phyloP scores from a whole-genome alignment of 106 monocot genomes.

The Hemerocallis citrina region DNA sequence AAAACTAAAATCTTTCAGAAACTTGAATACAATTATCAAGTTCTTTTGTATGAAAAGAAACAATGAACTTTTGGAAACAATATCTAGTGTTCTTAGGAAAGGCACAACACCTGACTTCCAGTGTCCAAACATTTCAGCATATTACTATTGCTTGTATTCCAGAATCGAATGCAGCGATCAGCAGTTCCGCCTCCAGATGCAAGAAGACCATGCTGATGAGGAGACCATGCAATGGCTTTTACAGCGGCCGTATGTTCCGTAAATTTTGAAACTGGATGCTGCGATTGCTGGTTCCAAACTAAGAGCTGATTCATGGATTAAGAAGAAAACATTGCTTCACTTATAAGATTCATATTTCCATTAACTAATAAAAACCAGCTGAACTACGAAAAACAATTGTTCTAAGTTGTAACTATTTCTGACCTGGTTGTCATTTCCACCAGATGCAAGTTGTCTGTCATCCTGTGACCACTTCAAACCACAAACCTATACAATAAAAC shows the following conservation, averaged over 20 bases:
- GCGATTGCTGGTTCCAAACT: conserved; percentile 86
- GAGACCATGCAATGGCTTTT: conserved; percentile 99
- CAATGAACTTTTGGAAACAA: too few species aligned
- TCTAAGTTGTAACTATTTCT: background rate
- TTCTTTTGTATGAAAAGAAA: too few species aligned
- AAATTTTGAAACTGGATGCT: conserved; percentile 51
- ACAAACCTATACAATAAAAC: conserved; percentile 48
- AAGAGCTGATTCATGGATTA: conserved; percentile 43
- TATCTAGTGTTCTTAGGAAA: too few species aligned
- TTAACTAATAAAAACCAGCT: background rate
- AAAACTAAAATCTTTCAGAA: background rate
- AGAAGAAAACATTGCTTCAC: background rate
- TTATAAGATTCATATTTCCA: background rate
- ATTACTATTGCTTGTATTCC: conserved; percentile 79
- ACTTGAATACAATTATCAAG: background rate
- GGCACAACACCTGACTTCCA: conserved; percentile 64
- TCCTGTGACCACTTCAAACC: conserved; percentile 98
- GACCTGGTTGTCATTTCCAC: conserved; percentile 98
- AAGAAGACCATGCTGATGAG: conserved; percentile 86
- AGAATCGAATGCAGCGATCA: conserved; percentile 90
- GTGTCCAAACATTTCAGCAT: conserved; percentile 82
- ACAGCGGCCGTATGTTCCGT: conserved; percentile 95
- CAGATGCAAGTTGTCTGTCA: conserved; percentile 90
- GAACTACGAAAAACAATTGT: background rate
- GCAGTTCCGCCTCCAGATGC: conserved; percentile 98